Evolutionary conservation across 108 stramenopile genomes (phyloP).

Genomic region (Chaetoceros tenuissimus): DNA sequence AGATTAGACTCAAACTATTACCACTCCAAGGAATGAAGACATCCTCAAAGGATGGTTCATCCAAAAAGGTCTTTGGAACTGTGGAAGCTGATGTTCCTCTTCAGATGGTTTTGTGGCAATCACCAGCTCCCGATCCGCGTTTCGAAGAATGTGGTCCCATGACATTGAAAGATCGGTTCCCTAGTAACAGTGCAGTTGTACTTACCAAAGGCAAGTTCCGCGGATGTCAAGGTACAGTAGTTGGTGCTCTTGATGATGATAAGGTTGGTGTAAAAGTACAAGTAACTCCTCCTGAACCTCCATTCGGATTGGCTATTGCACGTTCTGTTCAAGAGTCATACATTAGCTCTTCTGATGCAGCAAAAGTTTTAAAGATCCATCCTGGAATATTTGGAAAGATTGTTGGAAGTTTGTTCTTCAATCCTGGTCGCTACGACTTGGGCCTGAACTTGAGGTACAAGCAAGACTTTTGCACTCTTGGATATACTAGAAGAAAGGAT

Average conservation of each 20-base stretch:
- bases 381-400: constrained; percentile 77
- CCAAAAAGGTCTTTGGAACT: constrained; percentile 83
- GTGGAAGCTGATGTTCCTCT: constrained; percentile 93
- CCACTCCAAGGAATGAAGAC: constrained; percentile 93
- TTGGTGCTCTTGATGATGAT: constrained; percentile 55
- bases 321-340: constrained; percentile 78
- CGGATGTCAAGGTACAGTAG: constrained; percentile 67
- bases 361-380: constrained; percentile 74
- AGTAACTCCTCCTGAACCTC: constrained; percentile 77
- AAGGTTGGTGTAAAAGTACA: constrained; percentile 79
- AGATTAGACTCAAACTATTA: constrained; percentile 71
- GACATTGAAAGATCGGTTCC: constrained; percentile 81
- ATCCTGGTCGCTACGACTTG: constrained; percentile 80
- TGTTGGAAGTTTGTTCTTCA: constrained; percentile 71
- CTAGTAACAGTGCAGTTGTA: constrained; percentile 61
- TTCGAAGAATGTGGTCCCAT: constrained; percentile 80
- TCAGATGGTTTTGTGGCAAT: constrained; percentile 84
- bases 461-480: constrained; percentile 75
- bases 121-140: constrained; percentile 92
- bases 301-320: constrained; percentile 86
- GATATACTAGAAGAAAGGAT: constrained; percentile 73
- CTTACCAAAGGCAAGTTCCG: constrained; percentile 70
- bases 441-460: constrained; percentile 90
- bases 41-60: constrained; percentile 77
- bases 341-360: constrained; percentile 66